Evolutionary conservation across 2,329 filamentous ascomycete species (phyloP).

Genomic region (Talaromyces sp.): DNA sequence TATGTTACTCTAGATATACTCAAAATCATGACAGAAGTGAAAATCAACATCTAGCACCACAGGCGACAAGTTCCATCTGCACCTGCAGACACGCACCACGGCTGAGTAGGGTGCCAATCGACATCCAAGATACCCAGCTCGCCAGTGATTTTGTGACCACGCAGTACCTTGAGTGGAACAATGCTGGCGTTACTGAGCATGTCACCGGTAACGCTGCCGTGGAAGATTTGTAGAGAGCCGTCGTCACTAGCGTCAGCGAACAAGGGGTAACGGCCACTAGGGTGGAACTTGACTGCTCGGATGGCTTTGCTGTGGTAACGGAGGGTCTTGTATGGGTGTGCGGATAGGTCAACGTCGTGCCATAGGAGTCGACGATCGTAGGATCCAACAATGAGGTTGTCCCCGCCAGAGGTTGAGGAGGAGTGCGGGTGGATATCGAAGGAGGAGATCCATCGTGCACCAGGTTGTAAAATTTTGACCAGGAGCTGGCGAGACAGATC

Average conservation of each 20-base stretch:
- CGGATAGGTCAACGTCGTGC: conserved; percentile 93
- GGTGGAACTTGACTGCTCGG: conserved; percentile 82
- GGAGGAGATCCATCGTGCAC: conserved; percentile 88
- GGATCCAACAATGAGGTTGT: conserved; percentile 89
- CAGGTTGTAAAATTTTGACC: conserved; percentile 88
- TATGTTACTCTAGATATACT: conserved; percentile 4
- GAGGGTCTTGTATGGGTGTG: conserved; percentile 90
- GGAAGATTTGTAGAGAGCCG: conserved; percentile 91
- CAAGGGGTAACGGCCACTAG: conserved; percentile 69
- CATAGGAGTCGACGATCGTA: conserved; percentile 92
- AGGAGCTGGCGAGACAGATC: conserved; percentile 89
- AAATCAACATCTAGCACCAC: conserved; percentile 61
- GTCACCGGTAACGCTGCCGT: conserved; percentile 91
- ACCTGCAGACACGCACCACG: conserved; percentile 91
- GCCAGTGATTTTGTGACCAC: conserved; percentile 80
- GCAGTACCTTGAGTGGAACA: conserved; percentile 90
- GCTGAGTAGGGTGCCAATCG: conserved; percentile 92
- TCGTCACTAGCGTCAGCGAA: conserved; percentile 96
- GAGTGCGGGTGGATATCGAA: conserved; percentile 91
- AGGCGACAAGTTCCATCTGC: conserved; percentile 89
- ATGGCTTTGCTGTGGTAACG: conserved; percentile 93
- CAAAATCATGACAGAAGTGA: neutral
- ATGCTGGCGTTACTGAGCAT: conserved; percentile 95
- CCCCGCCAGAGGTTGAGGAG: conserved; percentile 83
- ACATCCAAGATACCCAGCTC: conserved; percentile 89